Conservation (phyloP, 768 basidiomycete genomes). For the Hygrocybe punicea region DNA sequence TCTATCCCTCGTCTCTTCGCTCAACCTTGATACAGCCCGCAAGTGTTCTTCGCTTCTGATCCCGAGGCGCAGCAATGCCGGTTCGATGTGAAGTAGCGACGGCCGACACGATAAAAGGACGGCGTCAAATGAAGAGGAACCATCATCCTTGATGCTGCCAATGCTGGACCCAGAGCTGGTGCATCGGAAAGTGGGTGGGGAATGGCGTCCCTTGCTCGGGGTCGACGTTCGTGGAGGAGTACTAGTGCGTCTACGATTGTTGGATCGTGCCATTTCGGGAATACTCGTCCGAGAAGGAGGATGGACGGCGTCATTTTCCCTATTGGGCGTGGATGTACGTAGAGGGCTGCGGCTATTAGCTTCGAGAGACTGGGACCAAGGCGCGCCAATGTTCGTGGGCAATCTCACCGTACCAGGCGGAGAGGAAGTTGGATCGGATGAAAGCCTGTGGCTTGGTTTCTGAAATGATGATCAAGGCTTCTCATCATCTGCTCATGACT, state of each 20-base stretch:
- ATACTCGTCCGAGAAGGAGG: too few relatives aligned
- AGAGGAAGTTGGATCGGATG: neutral
- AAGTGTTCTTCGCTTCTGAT: slow-evolving; percentile 60
- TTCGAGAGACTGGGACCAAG: neutral
- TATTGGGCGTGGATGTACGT: neutral
- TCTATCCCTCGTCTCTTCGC: slow-evolving; percentile 62
- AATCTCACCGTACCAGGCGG: neutral
- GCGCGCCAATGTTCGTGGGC: neutral
- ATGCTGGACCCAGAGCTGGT: slow-evolving; percentile 42
- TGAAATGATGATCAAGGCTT: too few relatives aligned
- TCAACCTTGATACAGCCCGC: slow-evolving; percentile 56
- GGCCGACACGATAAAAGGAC: slow-evolving; percentile 63
- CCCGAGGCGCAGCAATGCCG: slow-evolving; percentile 54
- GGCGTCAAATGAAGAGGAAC: slow-evolving; percentile 46
- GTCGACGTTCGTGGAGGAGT: slow-evolving; percentile 24
- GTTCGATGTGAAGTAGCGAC: slow-evolving; percentile 59
- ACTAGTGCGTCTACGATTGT: slow-evolving; percentile 23
- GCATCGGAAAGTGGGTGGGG: slow-evolving; percentile 33
- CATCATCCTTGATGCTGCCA: slow-evolving; percentile 42
- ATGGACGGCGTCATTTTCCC: too few relatives aligned
- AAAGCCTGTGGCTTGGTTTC: neutral
- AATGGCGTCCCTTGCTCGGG: neutral
- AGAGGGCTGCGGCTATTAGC: neutral
- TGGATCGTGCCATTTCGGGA: slow-evolving; percentile 17
- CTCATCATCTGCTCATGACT: too few relatives aligned